Evolutionary conservation across 805 yeast species (phyloP).

Genomic region (Wickerhamomyces subpelliculosus): DNA sequence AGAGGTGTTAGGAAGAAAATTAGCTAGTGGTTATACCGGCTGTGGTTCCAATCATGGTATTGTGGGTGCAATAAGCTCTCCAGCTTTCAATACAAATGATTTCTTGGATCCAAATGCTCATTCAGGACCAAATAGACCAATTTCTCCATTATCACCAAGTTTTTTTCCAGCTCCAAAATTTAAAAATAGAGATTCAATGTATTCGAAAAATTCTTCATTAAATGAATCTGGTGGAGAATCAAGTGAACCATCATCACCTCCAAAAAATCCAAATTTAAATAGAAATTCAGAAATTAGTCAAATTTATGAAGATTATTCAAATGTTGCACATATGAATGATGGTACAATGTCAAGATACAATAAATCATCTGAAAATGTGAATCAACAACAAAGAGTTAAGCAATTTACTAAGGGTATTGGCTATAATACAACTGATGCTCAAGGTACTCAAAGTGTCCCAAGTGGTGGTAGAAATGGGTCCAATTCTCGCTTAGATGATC

Average conservation of each 20-base stretch:
- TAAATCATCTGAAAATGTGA: constrained; percentile 1
- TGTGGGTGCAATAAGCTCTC: constrained; percentile 50
- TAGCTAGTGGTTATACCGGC: constrained; percentile 61
- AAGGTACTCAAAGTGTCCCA: too few relatives aligned
- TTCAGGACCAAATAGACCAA: constrained; percentile 16
- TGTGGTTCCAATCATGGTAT: constrained; percentile 67
- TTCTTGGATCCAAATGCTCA: constrained; percentile 22
- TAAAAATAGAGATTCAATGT: constrained; percentile 16
- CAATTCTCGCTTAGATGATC: too few relatives aligned
- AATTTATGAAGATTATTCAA: constrained; percentile 25
- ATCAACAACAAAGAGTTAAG: constrained; percentile 1
- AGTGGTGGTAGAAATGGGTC: too few relatives aligned
- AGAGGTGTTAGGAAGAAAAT: constrained; percentile 45
- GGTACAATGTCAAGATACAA: constrained; percentile 7
- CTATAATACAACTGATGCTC: too few relatives aligned
- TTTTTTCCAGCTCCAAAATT: constrained; percentile 28
- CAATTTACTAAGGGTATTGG: too few relatives aligned
- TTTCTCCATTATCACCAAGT: constrained; percentile 29
- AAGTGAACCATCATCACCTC: constrained; percentile 7
- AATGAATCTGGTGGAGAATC: constrained; percentile 11
- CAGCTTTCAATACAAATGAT: constrained; percentile 32
- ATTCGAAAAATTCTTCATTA: constrained; percentile 15
- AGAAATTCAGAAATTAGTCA: constrained; percentile 25
- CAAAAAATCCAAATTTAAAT: constrained; percentile 10
- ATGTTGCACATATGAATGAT: constrained; percentile 10